phyloP scores from a whole-genome alignment of 2,329 filamentous ascomycete species.

The Cephalotrichum gorgonifer region DNA sequence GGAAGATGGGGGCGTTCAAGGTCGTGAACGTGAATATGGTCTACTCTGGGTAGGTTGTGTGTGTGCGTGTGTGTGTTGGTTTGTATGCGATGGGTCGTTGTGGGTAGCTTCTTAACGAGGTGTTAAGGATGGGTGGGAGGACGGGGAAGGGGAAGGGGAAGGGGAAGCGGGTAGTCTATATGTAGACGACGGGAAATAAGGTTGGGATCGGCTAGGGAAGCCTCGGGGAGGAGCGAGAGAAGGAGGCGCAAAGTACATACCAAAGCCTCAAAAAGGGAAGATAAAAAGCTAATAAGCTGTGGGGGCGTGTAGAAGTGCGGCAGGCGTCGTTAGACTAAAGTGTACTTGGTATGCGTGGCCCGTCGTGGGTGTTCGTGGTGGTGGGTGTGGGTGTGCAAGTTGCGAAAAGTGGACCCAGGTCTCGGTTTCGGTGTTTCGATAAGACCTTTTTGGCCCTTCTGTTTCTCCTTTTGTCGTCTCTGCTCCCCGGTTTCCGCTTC shows the following conservation, averaged over 20 bases:
- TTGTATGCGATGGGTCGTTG: too few species aligned
- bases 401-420: too few species aligned
- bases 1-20: neutral
- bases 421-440: too few species aligned
- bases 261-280: neutral
- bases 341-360: too few species aligned
- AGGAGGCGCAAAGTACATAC: neutral
- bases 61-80: neutral
- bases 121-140: neutral
- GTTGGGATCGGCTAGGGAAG: slow-evolving; percentile 2
- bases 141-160: neutral
- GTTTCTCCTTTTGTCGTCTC: too few species aligned
- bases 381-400: too few species aligned
- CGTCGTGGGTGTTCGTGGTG: too few species aligned
- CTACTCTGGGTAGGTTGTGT: neutral
- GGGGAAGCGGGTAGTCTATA: neutral
- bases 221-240: neutral
- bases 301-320: too few species aligned
- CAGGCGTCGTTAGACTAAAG: too few species aligned
- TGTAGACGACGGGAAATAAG: neutral
- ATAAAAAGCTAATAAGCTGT: neutral
- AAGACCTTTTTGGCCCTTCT: too few species aligned
- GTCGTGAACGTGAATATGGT: neutral
- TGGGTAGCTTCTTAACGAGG: neutral
- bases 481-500: neutral